Base-by-base conservation (phyloP, 1,284 basidiomycete species). In the Omphalotus olearius region DNA sequence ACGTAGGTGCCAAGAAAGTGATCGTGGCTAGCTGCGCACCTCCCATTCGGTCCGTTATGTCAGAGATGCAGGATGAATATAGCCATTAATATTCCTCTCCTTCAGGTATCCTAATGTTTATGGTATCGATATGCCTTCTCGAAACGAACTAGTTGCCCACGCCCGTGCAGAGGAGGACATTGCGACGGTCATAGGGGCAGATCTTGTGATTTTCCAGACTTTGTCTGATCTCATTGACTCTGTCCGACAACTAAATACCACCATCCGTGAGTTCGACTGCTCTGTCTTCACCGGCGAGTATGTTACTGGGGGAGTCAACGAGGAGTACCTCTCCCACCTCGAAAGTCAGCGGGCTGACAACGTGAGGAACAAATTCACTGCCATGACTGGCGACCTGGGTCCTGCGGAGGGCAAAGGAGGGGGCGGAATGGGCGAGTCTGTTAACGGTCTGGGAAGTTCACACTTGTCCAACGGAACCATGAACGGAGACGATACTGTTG, bases 71-170 rank as follows among this genome's bases (percentile, higher is more conserved):
- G 30, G 13, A 33, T 9, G 13, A 33, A 33, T 4, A 33, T 13
- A 13, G 9, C 13, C 47, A 56, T 44, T 48, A 54, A 47, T 26
- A 33, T 46, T 13, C 43, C 17, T 39, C 5, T 2, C 23, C 23
- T 23, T 23, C 47, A 91, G 93, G 41, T 83, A 86, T 69, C 88
- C 93, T 9, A 98, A 99, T 66, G 97, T 99, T 5, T 99, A 99
- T 71, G 97, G 97, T 30, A 99, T 99, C 65, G 97, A 99, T 74
- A 99, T 99, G 97, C 97, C 97, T 28, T 93, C 93, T 1, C 86
- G 93, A 7, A 71, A 76, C 36, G 97, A 99, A 68, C 88, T 99
- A 33, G 96, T 99, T 46, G 97, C 95, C 0, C 79, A 97, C 69
- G 82, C 78, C 42, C 85, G 93, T 50, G 83, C 85, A 45, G 83